Percentiles rank a stretch among this genome's conserved stretches.
Conservation (phyloP, 2,329 filamentous ascomycete genomes). For the Berkeleyomyces rouxiae region DNA sequence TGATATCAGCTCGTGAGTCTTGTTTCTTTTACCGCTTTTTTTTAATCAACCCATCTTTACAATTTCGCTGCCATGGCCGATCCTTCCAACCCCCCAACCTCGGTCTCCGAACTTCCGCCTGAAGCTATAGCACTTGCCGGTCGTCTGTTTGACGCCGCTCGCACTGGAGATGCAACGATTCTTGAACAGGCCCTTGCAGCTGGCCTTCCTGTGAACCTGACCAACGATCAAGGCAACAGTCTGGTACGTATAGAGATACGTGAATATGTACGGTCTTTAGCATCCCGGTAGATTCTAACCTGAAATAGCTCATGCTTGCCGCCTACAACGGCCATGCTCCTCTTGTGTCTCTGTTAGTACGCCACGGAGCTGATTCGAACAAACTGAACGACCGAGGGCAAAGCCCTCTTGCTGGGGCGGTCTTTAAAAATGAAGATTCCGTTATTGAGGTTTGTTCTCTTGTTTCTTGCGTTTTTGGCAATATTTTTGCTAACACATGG, state of each 20-base stretch:
- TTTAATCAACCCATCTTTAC: not conserved
- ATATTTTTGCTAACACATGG: not conserved
- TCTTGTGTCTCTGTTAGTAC: constrained; percentile 42
- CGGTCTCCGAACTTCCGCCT: constrained; percentile 30
- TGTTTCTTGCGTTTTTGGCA: not conserved
- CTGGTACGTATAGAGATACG: constrained; percentile 27
- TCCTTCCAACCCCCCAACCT: not conserved
- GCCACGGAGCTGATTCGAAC: constrained; percentile 50
- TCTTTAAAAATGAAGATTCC: constrained; percentile 53
- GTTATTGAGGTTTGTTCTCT: constrained; percentile 36
- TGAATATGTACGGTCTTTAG: not conserved
- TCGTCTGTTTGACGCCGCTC: constrained; percentile 50
- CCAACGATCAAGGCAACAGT: constrained; percentile 58
- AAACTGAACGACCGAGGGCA: constrained; percentile 51
- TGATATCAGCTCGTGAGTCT: not conserved
- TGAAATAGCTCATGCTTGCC: constrained; percentile 48
- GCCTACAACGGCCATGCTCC: constrained; percentile 50
- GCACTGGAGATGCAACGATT: constrained; percentile 37
- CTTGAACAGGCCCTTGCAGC: constrained; percentile 48
- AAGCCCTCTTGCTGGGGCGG: constrained; percentile 51
- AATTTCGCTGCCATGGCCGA: not conserved
- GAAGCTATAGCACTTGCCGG: constrained; percentile 49
- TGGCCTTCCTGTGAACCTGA: constrained; percentile 52
- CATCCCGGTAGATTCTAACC: not conserved
- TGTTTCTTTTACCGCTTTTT: not conserved